phyloP scores from a whole-genome alignment of 2,329 filamentous ascomycete species.

The Ophiostoma novo-ulmi region DNA sequence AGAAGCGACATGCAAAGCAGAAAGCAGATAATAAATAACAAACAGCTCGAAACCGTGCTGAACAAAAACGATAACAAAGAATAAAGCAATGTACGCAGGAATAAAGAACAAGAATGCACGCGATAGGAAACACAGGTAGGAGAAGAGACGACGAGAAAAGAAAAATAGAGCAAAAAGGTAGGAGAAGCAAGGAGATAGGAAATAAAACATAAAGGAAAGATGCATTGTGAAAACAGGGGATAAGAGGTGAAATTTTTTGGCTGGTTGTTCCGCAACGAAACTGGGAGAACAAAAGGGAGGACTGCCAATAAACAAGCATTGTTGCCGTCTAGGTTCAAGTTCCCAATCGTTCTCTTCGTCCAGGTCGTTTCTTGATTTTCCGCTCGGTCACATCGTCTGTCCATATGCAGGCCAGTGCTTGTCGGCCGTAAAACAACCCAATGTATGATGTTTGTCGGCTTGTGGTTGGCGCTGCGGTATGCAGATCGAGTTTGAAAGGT shows the following conservation, averaged over 20 bases:
- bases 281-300: neutral
- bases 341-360: slow-evolving; percentile 2
- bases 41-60: neutral
- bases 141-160: neutral
- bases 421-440: neutral
- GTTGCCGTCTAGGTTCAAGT: neutral
- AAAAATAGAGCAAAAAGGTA: neutral
- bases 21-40: slow-evolving; percentile 28
- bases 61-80: slow-evolving; percentile 19
- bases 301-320: neutral
- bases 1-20: slow-evolving; percentile 33
- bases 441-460: neutral
- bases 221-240: neutral
- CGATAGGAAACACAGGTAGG: neutral
- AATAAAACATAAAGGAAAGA: neutral
- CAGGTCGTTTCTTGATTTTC: slow-evolving; percentile 9
- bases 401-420: neutral
- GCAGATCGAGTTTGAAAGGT: neutral
- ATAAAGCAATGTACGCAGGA: neutral
- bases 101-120: neutral
- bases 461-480: neutral
- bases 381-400: neutral
- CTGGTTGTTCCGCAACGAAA: slow-evolving; percentile 16
- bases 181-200: neutral
- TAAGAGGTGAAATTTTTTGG: neutral